Conservation (phyloP, 1,284 basidiomycete species). For the Trametes pubescens region DNA sequence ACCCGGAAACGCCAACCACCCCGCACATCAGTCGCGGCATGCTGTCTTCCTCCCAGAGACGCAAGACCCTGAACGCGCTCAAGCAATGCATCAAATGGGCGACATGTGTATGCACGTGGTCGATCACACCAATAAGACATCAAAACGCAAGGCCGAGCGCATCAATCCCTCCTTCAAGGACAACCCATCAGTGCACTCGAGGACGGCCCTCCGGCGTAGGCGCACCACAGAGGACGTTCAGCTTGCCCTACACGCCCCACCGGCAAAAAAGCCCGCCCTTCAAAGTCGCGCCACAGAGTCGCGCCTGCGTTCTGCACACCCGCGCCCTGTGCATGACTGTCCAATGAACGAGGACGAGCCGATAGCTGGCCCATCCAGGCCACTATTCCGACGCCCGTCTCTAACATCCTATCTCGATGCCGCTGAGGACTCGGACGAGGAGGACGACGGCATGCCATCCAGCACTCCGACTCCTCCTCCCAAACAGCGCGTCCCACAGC, state of each 20-base stretch:
- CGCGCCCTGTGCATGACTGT: too few relatives aligned
- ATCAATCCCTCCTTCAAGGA: not conserved
- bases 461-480: slow-evolving; percentile 26
- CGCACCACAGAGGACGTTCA: slow-evolving; percentile 13
- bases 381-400: not conserved
- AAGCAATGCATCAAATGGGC: not conserved
- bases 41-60: not conserved
- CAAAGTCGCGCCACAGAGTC: slow-evolving; percentile 4
- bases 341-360: slow-evolving; percentile 9
- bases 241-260: not conserved
- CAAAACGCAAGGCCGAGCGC: slow-evolving; percentile 5
- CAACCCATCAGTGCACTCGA: not conserved
- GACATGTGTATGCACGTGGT: too few relatives aligned
- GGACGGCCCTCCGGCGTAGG: not conserved
- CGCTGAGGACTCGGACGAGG: slow-evolving; percentile 1
- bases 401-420: not conserved
- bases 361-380: slow-evolving; percentile 13
- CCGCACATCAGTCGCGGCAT: slow-evolving; percentile 9
- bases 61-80: slow-evolving; percentile 3
- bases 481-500: not conserved
- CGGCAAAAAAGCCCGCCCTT: not conserved
- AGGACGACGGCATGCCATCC: slow-evolving; percentile 20
- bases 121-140: not conserved
- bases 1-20: slow-evolving; percentile 15
- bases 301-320: not conserved